Percentiles rank a stretch among this genome's conserved stretches.
These are phyloP conservation scores for Xylariaceae sp. DNA, from an alignment of 2,329 filamentous ascomycete genomes.

Conservation along the genomic window DNA sequence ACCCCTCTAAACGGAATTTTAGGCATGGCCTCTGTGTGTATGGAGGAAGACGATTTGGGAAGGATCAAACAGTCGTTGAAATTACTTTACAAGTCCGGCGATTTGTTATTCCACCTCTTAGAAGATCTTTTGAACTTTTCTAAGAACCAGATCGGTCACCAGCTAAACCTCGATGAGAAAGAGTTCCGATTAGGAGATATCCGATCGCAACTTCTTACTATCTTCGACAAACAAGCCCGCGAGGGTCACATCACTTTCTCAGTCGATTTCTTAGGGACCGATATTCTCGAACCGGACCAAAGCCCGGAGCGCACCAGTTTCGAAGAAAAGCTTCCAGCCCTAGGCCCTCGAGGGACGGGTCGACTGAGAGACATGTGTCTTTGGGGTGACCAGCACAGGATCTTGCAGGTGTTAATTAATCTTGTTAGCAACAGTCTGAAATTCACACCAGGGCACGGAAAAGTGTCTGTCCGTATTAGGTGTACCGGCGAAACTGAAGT, in stretches of 20 bases:
- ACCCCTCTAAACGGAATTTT: conserved; percentile 95
- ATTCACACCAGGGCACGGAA: conserved; percentile 81
- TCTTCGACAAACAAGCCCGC: conserved; percentile 88
- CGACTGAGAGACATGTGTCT: conserved; percentile 84
- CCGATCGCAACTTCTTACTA: conserved; percentile 79
- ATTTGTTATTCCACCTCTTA: conserved; percentile 82
- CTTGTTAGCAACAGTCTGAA: conserved; percentile 91
- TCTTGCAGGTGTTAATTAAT: conserved; percentile 92
- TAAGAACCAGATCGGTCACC: conserved; percentile 91
- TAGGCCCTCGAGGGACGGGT: conserved; percentile 70
- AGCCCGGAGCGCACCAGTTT: conserved; percentile 46
- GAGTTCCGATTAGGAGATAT: conserved; percentile 88
- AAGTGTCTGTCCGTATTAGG: conserved; percentile 76
- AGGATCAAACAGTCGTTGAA: conserved; percentile 84
- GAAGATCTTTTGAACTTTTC: conserved; percentile 92
- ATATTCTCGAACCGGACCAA: conserved; percentile 39
- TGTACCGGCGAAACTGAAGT: conserved; percentile 69
- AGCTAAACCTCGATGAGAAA: conserved; percentile 80
- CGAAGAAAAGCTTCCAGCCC: conserved; percentile 55
- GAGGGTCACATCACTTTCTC: conserved; percentile 78
- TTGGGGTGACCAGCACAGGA: conserved; percentile 91
- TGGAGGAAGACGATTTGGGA: conserved; percentile 83
- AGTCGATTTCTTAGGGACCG: conserved; percentile 71
- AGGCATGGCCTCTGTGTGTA: conserved; percentile 91
- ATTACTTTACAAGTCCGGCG: conserved; percentile 87